Conservation (phyloP, 495 filamentous ascomycete species). For the Diplogelasinospora grovesii region DNA sequence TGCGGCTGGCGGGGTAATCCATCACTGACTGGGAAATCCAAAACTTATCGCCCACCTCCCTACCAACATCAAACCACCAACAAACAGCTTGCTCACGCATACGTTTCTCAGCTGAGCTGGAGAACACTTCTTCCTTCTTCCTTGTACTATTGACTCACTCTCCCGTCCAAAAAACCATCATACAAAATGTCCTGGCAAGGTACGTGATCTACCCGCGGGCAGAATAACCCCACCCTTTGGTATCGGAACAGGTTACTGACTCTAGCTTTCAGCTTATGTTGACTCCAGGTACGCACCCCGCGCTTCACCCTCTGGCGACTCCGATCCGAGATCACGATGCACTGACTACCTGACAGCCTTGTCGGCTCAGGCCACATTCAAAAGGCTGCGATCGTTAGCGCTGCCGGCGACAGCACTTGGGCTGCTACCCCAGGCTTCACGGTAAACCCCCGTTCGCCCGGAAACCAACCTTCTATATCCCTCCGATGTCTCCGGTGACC, state of each 20-base stretch:
- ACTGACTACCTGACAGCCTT: constrained; percentile 48
- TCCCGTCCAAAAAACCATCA: constrained; percentile 10
- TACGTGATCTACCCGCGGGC: constrained; percentile 20
- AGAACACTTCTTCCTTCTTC: constrained; percentile 2
- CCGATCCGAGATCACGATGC: too few relatives aligned
- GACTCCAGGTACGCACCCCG: constrained; percentile 36
- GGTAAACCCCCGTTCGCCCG: too few relatives aligned
- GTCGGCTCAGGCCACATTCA: constrained; percentile 78
- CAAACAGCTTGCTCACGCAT: neutral
- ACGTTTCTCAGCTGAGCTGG: neutral
- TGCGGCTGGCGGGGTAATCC: constrained; percentile 17
- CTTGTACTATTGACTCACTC: too few relatives aligned
- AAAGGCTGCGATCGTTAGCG: constrained; percentile 80
- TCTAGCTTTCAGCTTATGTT: constrained; percentile 38
- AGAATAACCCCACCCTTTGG: constrained; percentile 31
- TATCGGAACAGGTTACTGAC: constrained; percentile 29
- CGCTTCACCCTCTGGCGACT: too few relatives aligned
- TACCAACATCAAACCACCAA: constrained; percentile 4
- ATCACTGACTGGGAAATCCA: neutral
- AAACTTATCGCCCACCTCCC: constrained; percentile 13
- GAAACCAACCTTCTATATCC: too few relatives aligned
- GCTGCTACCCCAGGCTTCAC: constrained; percentile 62
- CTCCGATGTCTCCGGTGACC: too few relatives aligned
- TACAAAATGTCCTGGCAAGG: constrained; percentile 54
- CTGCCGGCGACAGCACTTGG: constrained; percentile 76